Evolutionary conservation across 108 stramenopile genomes (phyloP).

Genomic region (Cylindrotheca closterium): DNA sequence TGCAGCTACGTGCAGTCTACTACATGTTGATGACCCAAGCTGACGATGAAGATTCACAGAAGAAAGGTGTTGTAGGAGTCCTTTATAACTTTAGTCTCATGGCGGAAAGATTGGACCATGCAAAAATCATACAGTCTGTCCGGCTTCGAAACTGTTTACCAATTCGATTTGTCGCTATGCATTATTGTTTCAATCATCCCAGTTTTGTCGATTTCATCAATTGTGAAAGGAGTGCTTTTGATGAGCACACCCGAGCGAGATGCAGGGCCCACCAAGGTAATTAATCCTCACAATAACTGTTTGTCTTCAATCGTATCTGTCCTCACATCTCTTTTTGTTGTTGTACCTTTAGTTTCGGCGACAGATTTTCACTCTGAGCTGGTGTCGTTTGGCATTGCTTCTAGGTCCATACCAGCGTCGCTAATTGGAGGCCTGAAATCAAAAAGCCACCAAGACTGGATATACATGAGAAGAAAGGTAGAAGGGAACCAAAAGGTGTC

Average conservation of each 20-base stretch:
- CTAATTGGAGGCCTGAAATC: neutral
- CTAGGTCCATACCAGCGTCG: neutral
- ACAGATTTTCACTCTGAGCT: neutral
- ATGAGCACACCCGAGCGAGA: neutral
- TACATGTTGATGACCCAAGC: slow-evolving; percentile 11
- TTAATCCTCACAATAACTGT: too few relatives aligned
- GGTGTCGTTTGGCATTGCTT: neutral
- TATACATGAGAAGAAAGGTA: neutral
- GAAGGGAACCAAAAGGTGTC: neutral
- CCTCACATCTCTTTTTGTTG: too few relatives aligned
- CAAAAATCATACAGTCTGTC: neutral
- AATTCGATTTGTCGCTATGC: slow-evolving; percentile 1
- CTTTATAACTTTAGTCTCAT: neutral
- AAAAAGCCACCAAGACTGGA: neutral
- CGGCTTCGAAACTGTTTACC: neutral
- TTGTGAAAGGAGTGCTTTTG: neutral
- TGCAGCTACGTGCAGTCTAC: slow-evolving; percentile 4
- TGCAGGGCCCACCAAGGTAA: neutral
- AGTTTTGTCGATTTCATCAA: neutral
- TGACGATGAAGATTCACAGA: slow-evolving; percentile 21
- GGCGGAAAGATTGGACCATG: neutral
- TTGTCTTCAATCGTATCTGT: too few relatives aligned
- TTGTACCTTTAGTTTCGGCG: neutral
- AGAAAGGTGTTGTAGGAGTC: slow-evolving; percentile 10
- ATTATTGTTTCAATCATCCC: slow-evolving; percentile 8